These are phyloP conservation scores for Raphanus sativus DNA, from an alignment of 345 rosid species.

Conservation along the genomic window DNA sequence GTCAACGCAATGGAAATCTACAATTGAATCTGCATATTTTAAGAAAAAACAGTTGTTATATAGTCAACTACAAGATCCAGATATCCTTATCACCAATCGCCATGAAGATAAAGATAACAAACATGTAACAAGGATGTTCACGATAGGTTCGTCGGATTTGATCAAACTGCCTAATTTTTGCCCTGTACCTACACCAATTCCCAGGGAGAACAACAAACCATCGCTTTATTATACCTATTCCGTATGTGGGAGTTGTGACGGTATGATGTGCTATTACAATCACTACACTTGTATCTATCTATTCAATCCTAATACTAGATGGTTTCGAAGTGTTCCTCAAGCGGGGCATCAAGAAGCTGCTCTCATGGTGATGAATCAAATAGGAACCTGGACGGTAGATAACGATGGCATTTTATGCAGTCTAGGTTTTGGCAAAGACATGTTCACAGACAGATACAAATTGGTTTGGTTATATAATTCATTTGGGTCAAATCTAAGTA, in stretches of 20 bases:
- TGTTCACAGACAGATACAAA: not conserved
- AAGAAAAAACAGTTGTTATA: not conserved
- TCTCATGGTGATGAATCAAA: too few species aligned
- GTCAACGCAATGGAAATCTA: not conserved
- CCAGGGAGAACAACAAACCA: not conserved
- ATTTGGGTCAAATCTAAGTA: not conserved
- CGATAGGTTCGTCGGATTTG: not conserved
- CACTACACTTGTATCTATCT: not conserved
- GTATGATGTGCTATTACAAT: conserved; percentile 5
- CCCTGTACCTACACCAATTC: not conserved
- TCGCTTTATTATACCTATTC: not conserved
- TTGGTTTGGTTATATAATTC: conserved; percentile 3
- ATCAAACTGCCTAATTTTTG: not conserved
- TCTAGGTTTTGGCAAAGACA: conserved; percentile 5
- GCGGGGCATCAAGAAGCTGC: not conserved
- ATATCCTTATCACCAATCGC: not conserved
- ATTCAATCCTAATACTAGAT: not conserved
- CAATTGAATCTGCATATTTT: not conserved
- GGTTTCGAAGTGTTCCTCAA: conserved; percentile 12
- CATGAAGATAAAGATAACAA: not conserved
- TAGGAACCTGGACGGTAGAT: too few species aligned
- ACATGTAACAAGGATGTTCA: not conserved
- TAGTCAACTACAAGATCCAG: not conserved
- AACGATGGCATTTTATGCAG: not conserved
- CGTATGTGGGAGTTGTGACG: not conserved